These are phyloP conservation scores for Yamadazyma spencermartinsiae DNA, from an alignment of 1,139 yeast species.

Conservation along the genomic window DNA sequence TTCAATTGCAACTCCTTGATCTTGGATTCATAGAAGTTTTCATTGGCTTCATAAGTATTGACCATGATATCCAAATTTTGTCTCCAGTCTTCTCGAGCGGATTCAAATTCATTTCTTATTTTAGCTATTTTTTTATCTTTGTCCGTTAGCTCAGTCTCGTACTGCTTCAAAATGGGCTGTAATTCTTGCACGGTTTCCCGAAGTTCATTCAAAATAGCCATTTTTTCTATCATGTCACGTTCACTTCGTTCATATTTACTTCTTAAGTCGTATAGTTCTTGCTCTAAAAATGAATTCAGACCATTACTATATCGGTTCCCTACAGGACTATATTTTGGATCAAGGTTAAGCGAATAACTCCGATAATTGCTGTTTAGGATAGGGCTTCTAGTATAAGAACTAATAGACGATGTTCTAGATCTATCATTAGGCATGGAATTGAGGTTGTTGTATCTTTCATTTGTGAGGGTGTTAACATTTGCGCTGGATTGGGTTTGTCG, in stretches of 20 bases:
- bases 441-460: too few relatives aligned
- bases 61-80: conserved; percentile 56
- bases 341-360: conserved; percentile 10
- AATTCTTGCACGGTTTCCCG: conserved; percentile 45
- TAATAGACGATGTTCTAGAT: conserved; percentile 15
- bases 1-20: conserved; percentile 20
- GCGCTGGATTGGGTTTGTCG: not conserved
- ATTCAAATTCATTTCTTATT: conserved; percentile 44
- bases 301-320: conserved; percentile 8
- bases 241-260: conserved; percentile 23
- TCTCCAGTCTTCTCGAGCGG: conserved; percentile 58
- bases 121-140: conserved; percentile 46
- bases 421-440: too few relatives aligned
- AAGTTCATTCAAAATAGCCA: conserved; percentile 39
- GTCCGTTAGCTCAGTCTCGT: conserved; percentile 36
- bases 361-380: conserved; percentile 7
- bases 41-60: conserved; percentile 43
- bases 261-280: conserved; percentile 17
- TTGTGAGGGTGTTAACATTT: not conserved
- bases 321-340: conserved; percentile 5
- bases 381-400: conserved; percentile 14
- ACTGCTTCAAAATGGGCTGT: conserved; percentile 47
- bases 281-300: conserved; percentile 12
- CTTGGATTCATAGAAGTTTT: conserved; percentile 30
- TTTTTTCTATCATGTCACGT: conserved; percentile 36